phyloP scores from a whole-genome alignment of 75 land plant species.

The Pinus tabuliformis region DNA sequence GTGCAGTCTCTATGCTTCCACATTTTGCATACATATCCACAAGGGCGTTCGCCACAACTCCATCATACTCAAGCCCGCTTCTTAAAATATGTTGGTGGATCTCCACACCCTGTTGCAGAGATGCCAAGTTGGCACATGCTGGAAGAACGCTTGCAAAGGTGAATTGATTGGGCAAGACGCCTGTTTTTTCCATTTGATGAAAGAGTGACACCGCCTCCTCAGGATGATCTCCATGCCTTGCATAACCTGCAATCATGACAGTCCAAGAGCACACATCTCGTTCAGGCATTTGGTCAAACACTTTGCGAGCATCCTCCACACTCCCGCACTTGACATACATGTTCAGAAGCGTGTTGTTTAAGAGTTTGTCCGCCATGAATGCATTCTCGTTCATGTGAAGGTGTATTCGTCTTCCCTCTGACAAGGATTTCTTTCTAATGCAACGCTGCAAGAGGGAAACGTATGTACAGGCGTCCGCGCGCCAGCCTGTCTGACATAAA shows the following conservation, averaged over 20 bases:
- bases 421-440: neutral
- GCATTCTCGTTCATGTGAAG: neutral
- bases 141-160: neutral
- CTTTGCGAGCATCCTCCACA: conserved; percentile 11
- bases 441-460: neutral
- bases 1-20: too few relatives aligned
- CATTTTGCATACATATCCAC: too few relatives aligned
- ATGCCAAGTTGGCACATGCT: conserved; percentile 1
- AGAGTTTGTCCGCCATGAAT: neutral
- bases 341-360: conserved; percentile 15
- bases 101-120: too few relatives aligned
- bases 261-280: conserved; percentile 14
- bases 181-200: conserved; percentile 11
- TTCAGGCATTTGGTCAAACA: conserved; percentile 13
- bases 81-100: too few relatives aligned
- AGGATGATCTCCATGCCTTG: neutral
- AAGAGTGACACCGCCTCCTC: conserved; percentile 12
- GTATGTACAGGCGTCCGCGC: neutral
- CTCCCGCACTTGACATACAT: conserved; percentile 22
- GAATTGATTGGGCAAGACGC: conserved; percentile 5
- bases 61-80: too few relatives aligned
- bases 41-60: too few relatives aligned
- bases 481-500: neutral
- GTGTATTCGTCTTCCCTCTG: conserved; percentile 4
- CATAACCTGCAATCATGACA: conserved; percentile 14